A percentile compares a stretch with the other conserved stretches of the same genome.
phyloP scores from a whole-genome alignment of 2,329 filamentous ascomycete species.

The Rhexocercosporidium sp. region DNA sequence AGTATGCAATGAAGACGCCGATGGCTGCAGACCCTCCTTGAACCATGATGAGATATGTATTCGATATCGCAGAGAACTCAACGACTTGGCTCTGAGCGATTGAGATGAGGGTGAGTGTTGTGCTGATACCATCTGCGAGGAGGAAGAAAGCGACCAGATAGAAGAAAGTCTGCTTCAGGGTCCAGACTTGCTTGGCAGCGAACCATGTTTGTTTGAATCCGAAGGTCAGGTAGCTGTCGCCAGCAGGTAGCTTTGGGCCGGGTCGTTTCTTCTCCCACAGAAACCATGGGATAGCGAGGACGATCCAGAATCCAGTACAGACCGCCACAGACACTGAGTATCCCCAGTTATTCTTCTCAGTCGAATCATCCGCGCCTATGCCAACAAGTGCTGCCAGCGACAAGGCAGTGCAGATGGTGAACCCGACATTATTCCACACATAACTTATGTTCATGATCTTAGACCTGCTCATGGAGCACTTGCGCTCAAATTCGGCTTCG shows the following conservation, averaged over 20 bases:
- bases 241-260: constrained; percentile 37
- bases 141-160: constrained; percentile 41
- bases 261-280: constrained; percentile 42
- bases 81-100: constrained; percentile 41
- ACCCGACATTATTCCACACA: constrained; percentile 41
- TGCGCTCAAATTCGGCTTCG: constrained; percentile 37
- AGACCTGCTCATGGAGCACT: constrained; percentile 38
- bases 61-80: constrained; percentile 37
- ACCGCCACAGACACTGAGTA: constrained; percentile 41
- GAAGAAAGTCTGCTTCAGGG: constrained; percentile 39
- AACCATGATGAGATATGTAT: constrained; percentile 40
- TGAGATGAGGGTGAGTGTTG: constrained; percentile 35
- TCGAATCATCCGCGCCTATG: constrained; percentile 35
- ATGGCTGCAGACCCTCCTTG: constrained; percentile 37
- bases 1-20: constrained; percentile 37
- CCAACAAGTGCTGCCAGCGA: constrained; percentile 38
- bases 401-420: constrained; percentile 37
- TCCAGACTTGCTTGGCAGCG: constrained; percentile 37
- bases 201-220: constrained; percentile 41
- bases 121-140: constrained; percentile 39
- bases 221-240: constrained; percentile 39
- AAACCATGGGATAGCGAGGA: constrained; percentile 42
- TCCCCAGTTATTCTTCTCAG: constrained; percentile 39
- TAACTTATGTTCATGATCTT: constrained; percentile 43
- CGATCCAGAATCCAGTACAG: constrained; percentile 41